phyloP scores from a whole-genome alignment of 352 stramenopile species.

The Phytophthora capsici region DNA sequence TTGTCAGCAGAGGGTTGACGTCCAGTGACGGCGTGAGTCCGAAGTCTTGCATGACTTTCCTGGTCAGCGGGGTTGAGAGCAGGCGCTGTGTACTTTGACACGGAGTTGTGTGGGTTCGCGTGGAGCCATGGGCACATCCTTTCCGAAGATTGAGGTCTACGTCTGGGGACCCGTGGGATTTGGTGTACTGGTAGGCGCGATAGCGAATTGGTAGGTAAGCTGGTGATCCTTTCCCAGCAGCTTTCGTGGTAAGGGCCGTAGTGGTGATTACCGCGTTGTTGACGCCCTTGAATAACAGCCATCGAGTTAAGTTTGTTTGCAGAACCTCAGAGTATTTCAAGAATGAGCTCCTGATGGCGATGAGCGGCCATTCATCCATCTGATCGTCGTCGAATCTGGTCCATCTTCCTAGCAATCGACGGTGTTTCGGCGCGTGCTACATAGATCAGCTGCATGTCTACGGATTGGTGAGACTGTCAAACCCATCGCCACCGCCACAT shows the following conservation, averaged over 20 bases:
- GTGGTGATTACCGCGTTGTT: conserved; percentile 1
- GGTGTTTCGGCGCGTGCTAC: conserved; percentile 3
- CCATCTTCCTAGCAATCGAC: conserved; percentile 20
- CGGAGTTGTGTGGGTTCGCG: conserved; percentile 46
- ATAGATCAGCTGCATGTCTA: conserved; percentile 27
- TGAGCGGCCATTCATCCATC: not conserved
- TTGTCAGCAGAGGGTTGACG: conserved; percentile 33
- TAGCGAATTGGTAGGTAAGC: conserved; percentile 9
- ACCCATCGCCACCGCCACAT: too few relatives aligned
- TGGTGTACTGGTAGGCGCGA: conserved; percentile 30
- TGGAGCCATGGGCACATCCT: conserved; percentile 9
- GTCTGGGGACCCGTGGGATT: not conserved
- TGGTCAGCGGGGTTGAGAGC: conserved; percentile 77
- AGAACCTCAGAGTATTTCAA: not conserved
- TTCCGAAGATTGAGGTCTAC: conserved; percentile 12
- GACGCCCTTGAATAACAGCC: conserved; percentile 12
- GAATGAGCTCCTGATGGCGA: conserved; percentile 3
- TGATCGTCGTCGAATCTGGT: not conserved
- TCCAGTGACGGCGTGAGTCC: conserved; percentile 40
- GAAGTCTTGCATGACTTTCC: conserved; percentile 53
- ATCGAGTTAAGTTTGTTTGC: not conserved
- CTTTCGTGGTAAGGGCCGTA: not conserved
- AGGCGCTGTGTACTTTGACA: conserved; percentile 63
- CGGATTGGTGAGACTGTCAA: conserved; percentile 1
- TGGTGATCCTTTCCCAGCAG: not conserved